Evolutionary conservation across 139 green algal genomes (phyloP), one percentile per base, ranked within the genome.

Genomic region (Chloropicon primus): DNA sequence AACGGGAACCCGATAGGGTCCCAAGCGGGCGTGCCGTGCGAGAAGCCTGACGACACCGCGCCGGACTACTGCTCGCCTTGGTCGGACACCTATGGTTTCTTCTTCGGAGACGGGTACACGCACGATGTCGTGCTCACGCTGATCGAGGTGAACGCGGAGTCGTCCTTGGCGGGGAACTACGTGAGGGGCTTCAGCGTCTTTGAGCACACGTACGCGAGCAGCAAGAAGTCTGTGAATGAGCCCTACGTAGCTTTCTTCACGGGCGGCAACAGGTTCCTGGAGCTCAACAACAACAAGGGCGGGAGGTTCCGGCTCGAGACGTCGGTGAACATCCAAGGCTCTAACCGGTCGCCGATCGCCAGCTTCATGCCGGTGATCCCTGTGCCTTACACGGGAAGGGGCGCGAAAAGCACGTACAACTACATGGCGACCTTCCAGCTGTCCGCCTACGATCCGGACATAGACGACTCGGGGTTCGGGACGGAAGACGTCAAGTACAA

Each of bases 201-300:
- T 62, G 41, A 62, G 41, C 41, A 62, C 41, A 62, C 41, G 17
- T 62, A 62, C 17, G 41, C 41, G 41, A 62, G 41, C 41, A 62
- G 41, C 41, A 62, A 62, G 41, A 62, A 62, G 41, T 62, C 41
- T 62, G 41, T 62, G 41, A 62, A 17, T 17, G 23, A 71, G 22
- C 80, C 80, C 25, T 84, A 73, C 10, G 54, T 74, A 22, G 80
- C 80, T 22, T 84, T 74, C 76, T 84, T 84, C 80, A 84, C 75
- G 1, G 76, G 80, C 24, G 80, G 80, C 27, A 78, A 81, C 80
- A 54, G 80, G 22, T 29, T 84, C 3, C 21, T 74, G n/a, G 75
- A 84, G 29, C 80, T 84, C 2, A 76, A 84, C 77, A 84, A 84
- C 80, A 84, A 84, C 80, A 22, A 27, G 2, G 54, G 72, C 77